Evolutionary conservation across 2,329 filamentous ascomycete genomes (phyloP).

Genomic region (Hysterium pulicare): DNA sequence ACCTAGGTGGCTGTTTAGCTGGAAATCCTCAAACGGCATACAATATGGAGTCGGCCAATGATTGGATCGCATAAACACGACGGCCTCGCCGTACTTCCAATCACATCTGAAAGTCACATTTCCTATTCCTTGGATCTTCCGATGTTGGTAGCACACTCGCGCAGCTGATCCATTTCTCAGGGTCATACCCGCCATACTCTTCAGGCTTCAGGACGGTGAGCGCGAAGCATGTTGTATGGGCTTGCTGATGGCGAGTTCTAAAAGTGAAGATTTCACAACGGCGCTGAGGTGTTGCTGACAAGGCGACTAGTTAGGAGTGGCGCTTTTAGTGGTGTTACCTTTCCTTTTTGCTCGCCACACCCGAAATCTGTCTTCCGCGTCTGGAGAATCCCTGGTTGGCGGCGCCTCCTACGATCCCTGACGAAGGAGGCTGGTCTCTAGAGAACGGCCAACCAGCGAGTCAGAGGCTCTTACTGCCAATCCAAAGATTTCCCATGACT

Average conservation of each 20-base stretch:
- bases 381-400: constrained; percentile 1
- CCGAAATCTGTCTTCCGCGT: background rate
- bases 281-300: background rate
- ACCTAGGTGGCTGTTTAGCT: background rate
- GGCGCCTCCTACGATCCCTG: background rate
- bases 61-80: background rate
- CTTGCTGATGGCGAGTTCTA: background rate
- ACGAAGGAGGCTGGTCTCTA: background rate
- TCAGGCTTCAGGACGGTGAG: too few relatives aligned
- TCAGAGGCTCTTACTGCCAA: background rate
- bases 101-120: background rate
- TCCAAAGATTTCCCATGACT: background rate
- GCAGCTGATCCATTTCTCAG: background rate
- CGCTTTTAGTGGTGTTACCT: background rate
- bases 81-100: background rate
- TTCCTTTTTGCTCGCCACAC: background rate
- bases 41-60: background rate
- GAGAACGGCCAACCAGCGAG: background rate
- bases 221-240: background rate
- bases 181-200: too few relatives aligned
- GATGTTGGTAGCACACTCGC: background rate
- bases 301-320: background rate
- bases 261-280: background rate
- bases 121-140: background rate
- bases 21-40: background rate